Percentiles rank a stretch among this genome's conserved stretches.
Conservation (phyloP, 2,329 filamentous ascomycete genomes). For the Didymella pomorum region DNA sequence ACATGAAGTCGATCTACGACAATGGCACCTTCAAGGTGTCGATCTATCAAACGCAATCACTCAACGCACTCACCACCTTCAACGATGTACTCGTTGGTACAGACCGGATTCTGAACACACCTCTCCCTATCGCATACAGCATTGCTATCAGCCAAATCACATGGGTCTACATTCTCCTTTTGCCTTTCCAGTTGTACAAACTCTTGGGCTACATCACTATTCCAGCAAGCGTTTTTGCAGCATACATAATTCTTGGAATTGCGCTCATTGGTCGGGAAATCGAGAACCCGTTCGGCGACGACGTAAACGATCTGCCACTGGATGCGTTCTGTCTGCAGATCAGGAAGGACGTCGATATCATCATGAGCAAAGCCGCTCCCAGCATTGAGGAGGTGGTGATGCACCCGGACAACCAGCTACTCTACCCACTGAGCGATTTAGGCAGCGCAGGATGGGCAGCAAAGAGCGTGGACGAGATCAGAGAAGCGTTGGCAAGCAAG, state of each 20-base stretch:
- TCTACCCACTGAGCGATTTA: conserved; percentile 61
- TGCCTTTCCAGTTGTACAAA: conserved; percentile 79
- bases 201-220: conserved; percentile 76
- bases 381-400: conserved; percentile 60
- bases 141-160: conserved; percentile 87
- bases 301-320: conserved; percentile 74
- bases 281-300: conserved; percentile 83
- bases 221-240: conserved; percentile 72
- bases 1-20: conserved; percentile 68
- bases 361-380: conserved; percentile 66
- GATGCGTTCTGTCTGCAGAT: conserved; percentile 80
- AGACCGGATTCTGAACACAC: conserved; percentile 81
- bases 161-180: conserved; percentile 79
- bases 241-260: conserved; percentile 85
- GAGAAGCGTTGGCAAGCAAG: conserved; percentile 52
- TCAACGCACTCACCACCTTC: conserved; percentile 68
- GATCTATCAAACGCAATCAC: conserved; percentile 66
- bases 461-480: conserved; percentile 50
- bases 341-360: conserved; percentile 75
- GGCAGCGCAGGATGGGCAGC: conserved; percentile 48
- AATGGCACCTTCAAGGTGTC: conserved; percentile 64
- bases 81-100: conserved; percentile 76
- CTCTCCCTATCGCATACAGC: conserved; percentile 81
- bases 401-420: conserved; percentile 58
- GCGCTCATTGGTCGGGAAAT: conserved; percentile 80